These are phyloP conservation scores for Candida easanensis DNA, from an alignment of 805 yeast species.

Conservation along the genomic window DNA sequence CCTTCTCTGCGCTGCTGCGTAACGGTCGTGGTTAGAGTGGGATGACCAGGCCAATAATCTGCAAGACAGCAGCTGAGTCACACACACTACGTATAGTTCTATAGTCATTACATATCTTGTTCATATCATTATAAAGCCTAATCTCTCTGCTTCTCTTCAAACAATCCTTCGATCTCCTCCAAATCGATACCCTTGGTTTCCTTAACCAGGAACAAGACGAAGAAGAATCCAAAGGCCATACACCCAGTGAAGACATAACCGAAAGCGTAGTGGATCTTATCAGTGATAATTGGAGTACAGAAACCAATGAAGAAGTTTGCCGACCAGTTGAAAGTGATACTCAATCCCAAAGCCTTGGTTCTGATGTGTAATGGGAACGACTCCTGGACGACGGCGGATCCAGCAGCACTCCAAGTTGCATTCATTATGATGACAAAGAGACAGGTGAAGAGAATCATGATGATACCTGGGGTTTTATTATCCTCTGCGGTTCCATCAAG, in stretches of 20 bases:
- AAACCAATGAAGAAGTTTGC: slow-evolving; percentile 53
- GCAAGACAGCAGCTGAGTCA: too few relatives aligned
- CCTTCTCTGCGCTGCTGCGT: too few relatives aligned
- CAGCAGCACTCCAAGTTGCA: slow-evolving; percentile 43
- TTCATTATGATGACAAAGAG: slow-evolving; percentile 49
- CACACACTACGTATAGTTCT: too few relatives aligned
- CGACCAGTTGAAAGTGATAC: slow-evolving; percentile 55
- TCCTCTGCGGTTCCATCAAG: slow-evolving; percentile 21
- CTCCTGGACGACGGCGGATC: slow-evolving; percentile 38
- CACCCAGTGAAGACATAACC: slow-evolving; percentile 57
- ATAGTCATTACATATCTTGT: too few relatives aligned
- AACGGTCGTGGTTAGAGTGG: too few relatives aligned
- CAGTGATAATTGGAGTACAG: slow-evolving; percentile 60
- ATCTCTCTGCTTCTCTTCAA: too few relatives aligned
- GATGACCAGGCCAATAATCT: too few relatives aligned
- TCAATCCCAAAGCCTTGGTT: slow-evolving; percentile 50
- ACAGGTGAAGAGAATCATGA: slow-evolving; percentile 54
- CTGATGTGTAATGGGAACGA: slow-evolving; percentile 58
- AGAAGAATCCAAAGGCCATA: slow-evolving; percentile 39
- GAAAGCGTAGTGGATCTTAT: slow-evolving; percentile 53
- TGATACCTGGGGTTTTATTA: slow-evolving; percentile 41
- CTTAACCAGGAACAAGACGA: slow-evolving; percentile 55
- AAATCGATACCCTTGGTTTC: slow-evolving; percentile 81
- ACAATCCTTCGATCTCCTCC: slow-evolving; percentile 61
- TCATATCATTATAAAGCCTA: too few relatives aligned